Base-by-base conservation (phyloP, 2,329 filamentous ascomycete species). In the Madurella mycetomatis region DNA sequence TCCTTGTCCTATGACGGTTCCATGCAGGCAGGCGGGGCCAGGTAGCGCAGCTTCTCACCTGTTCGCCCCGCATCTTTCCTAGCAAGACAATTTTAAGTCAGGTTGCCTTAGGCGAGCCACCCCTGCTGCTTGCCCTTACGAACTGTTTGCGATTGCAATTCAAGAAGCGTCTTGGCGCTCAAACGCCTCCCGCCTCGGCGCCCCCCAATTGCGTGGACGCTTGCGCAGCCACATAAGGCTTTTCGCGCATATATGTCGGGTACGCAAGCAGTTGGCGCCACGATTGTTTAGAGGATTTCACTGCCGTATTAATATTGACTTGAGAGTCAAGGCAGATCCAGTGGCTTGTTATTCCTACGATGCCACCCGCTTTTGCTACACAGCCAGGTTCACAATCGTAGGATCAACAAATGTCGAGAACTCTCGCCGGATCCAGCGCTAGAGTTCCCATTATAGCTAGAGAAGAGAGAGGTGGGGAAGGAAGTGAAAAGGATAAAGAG, bases 141-240 rank as follows among this genome's bases (percentile, higher is more conserved):
- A 37, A 37, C 9, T 12, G 13, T 15, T 15, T 37, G 34, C 34
- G 13, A 15, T 37, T 11, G 4, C 8, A 25, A 30, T 19, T 40
- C 40, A 55, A 18, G n/a, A 16, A 11, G 8, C n/a, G 32, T 47
- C 55, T 51, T 53, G 52, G 47, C 50, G 15, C 34, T 9, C 34
- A 44, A 50, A 37, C 34, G 13, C 9, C 34, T 12, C 34, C 13
- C 50, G 45, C 45, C 54, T 53, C 41, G 44, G 25, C 25, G 25
- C 25, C 48, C 46, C 19, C 55, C 44, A 46, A 54, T 60, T 60
- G 52, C 58, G 58, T 57, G 54, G n/a, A 43, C 46, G 54, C 54
- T 59, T 59, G 58, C 58, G 58, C 58, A 60, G 58, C 58, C 56
- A 54, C 58, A 40, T 30, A 9, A 44, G 31, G 41, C 34, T 12